phyloP scores from a whole-genome alignment of 441 rosid genomes.

The Mallotus japonicus region DNA sequence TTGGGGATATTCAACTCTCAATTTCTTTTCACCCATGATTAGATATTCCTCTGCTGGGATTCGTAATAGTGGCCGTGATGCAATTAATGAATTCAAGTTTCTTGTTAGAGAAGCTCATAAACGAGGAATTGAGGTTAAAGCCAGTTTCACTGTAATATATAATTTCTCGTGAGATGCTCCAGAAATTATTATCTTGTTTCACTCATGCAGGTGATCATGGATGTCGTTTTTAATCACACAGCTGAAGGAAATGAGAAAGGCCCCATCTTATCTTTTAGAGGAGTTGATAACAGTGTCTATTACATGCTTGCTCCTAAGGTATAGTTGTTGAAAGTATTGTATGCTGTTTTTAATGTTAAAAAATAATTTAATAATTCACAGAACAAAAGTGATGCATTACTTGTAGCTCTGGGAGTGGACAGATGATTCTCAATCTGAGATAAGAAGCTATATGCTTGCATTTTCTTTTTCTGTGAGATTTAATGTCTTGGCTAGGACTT shows the following conservation, averaged over 20 bases:
- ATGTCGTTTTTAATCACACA: conserved; percentile 97
- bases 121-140: conserved; percentile 89
- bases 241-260: conserved; percentile 98
- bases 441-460: background rate
- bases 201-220: conserved; percentile 79
- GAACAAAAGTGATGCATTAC: background rate
- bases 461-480: background rate
- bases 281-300: conserved; percentile 86
- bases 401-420: background rate
- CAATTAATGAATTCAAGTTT: conserved; percentile 80
- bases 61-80: conserved; percentile 56
- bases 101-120: conserved; percentile 92
- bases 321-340: conserved; percentile 24
- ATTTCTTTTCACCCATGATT: conserved; percentile 89
- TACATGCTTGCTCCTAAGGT: conserved; percentile 99
- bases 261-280: conserved; percentile 81
- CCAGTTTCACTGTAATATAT: conserved; percentile 18
- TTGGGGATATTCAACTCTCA: conserved; percentile 96
- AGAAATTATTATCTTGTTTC: conserved; percentile 23
- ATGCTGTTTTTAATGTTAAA: conserved; percentile 2
- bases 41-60: conserved; percentile 76
- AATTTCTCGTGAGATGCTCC: conserved; percentile 14
- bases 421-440: background rate
- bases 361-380: background rate
- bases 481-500: background rate